These are phyloP conservation scores for Trypanosoma conorhini DNA, from an alignment of 208 protist species.

Conservation along the genomic window DNA sequence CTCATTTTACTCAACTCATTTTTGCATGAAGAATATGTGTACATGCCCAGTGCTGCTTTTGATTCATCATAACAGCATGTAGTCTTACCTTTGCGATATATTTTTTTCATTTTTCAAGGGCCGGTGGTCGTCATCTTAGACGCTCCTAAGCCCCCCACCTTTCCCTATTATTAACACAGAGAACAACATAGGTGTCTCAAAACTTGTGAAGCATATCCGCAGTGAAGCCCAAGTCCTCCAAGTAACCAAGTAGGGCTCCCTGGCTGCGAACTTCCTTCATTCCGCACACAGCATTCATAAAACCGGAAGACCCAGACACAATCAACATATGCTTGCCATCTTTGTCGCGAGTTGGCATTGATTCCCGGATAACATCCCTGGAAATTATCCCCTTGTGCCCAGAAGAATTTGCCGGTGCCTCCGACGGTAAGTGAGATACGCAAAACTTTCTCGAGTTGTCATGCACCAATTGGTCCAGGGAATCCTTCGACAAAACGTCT, in stretches of 20 bases:
- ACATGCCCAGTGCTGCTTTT: conserved; percentile 1
- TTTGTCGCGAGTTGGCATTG: conserved; percentile 68
- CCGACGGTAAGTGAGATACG: conserved; percentile 86
- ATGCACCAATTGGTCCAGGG: conserved; percentile 41
- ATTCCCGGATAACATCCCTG: conserved; percentile 73
- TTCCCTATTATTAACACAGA: background rate
- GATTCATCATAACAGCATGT: background rate
- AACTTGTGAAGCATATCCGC: conserved; percentile 89
- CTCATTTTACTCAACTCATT: conserved; percentile 9
- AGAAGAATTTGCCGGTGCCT: conserved; percentile 67
- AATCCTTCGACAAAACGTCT: too few relatives aligned
- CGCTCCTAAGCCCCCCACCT: background rate
- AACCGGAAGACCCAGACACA: conserved; percentile 85
- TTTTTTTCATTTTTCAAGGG: background rate
- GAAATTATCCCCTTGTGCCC: conserved; percentile 86
- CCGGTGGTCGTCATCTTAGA: background rate
- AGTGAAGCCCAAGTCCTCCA: conserved; percentile 77
- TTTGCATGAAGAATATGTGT: conserved; percentile 2
- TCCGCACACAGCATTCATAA: conserved; percentile 84
- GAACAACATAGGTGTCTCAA: conserved; percentile 28
- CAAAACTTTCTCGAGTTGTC: conserved; percentile 84
- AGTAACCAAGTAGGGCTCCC: conserved; percentile 61
- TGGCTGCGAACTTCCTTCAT: conserved; percentile 83
- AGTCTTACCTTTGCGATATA: too few relatives aligned
- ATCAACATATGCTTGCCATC: conserved; percentile 76